A percentile compares a stretch with the other conserved stretches of the same genome.
Evolutionary conservation across 2,329 filamentous ascomycete species (phyloP).

Genomic region (Zelopaecilomyces penicillatus): DNA sequence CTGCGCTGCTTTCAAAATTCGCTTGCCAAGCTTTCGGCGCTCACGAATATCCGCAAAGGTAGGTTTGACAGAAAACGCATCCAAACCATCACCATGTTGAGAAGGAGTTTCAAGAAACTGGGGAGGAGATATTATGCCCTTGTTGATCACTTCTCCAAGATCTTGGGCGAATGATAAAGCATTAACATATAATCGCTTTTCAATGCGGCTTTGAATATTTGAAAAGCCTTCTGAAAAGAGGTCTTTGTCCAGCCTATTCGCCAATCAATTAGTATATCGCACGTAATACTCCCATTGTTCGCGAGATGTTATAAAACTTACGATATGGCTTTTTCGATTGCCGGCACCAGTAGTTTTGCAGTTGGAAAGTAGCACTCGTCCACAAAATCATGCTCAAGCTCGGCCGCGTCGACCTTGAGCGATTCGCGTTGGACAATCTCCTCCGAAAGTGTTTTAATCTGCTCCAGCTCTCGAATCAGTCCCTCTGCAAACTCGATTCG

Average conservation of each 20-base stretch:
- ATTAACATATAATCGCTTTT: constrained; percentile 49
- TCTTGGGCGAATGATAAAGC: constrained; percentile 49
- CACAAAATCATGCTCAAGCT: constrained; percentile 70
- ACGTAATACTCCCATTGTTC: constrained; percentile 7
- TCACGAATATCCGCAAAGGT: constrained; percentile 65
- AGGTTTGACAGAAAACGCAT: constrained; percentile 42
- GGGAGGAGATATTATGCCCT: constrained; percentile 40
- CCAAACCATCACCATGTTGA: constrained; percentile 27
- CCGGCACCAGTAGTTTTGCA: constrained; percentile 63
- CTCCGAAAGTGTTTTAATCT: constrained; percentile 61
- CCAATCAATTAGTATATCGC: constrained; percentile 24
- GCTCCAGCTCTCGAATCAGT: constrained; percentile 67
- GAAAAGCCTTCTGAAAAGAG: constrained; percentile 47
- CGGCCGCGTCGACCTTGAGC: constrained; percentile 66
- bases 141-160: constrained; percentile 45
- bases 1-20: constrained; percentile 78
- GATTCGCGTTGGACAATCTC: constrained; percentile 68
- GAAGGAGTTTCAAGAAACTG: constrained; percentile 18
- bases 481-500: constrained; percentile 82
- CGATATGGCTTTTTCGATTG: constrained; percentile 72
- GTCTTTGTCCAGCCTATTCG: constrained; percentile 52
- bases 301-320: constrained; percentile 42
- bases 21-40: constrained; percentile 75
- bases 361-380: constrained; percentile 91
- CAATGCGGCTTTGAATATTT: constrained; percentile 43